A percentile compares a stretch with the other conserved stretches of the same genome.
These are phyloP conservation scores for Aspergillus tanneri DNA, from an alignment of 2,329 filamentous ascomycete genomes.

Conservation along the genomic window DNA sequence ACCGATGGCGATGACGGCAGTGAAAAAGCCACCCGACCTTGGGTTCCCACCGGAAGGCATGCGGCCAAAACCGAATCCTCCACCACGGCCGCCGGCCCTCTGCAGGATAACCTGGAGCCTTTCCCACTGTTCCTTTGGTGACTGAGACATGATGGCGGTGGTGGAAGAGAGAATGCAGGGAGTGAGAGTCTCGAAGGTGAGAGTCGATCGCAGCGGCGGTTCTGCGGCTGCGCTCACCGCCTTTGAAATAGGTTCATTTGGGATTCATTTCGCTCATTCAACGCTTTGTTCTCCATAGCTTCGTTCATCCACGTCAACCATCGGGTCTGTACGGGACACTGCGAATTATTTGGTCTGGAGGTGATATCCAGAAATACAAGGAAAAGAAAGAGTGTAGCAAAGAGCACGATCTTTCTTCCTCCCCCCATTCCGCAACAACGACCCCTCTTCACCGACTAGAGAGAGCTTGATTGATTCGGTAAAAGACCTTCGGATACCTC, in stretches of 20 bases:
- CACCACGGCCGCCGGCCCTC: slow-evolving; percentile 49
- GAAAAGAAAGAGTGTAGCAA: too few relatives aligned
- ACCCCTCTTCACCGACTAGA: not conserved
- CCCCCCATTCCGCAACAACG: not conserved
- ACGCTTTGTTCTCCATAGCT: not conserved
- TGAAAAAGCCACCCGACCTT: slow-evolving; percentile 54
- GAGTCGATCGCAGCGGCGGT: slow-evolving; percentile 25
- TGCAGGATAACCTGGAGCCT: slow-evolving; percentile 63
- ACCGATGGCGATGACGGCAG: slow-evolving; percentile 56
- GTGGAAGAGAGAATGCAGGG: slow-evolving; percentile 16
- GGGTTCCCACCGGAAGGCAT: slow-evolving; percentile 56
- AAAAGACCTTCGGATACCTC: slow-evolving; percentile 3
- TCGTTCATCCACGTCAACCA: not conserved
- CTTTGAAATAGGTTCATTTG: slow-evolving; percentile 13
- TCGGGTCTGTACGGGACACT: not conserved
- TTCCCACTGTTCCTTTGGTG: slow-evolving; percentile 66
- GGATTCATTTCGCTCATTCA: not conserved
- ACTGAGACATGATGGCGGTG: slow-evolving; percentile 46
- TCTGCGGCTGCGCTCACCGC: slow-evolving; percentile 29
- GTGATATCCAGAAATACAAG: too few relatives aligned
- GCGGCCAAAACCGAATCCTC: slow-evolving; percentile 48
- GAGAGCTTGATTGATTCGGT: not conserved
- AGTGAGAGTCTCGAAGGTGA: slow-evolving; percentile 26
- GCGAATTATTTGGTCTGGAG: not conserved
- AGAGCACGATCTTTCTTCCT: too few relatives aligned